Evolutionary conservation across 78 protist genomes (phyloP), one percentile per base, ranked within the genome.

Genomic region (Dictyostelium capitatum): DNA sequence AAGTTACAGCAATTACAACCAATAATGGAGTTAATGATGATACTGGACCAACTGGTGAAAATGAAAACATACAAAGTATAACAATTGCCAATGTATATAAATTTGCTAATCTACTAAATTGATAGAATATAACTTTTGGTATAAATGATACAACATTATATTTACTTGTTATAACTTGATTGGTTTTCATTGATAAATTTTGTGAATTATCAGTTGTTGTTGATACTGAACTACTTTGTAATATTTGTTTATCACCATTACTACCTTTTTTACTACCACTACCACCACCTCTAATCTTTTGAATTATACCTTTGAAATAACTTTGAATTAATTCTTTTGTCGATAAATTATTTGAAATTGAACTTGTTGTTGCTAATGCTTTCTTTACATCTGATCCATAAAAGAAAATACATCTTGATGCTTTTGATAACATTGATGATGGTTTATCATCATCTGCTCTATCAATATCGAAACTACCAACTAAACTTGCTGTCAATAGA

Each of bases 11-110:
- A 17, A 98, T 89, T 10, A 98, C 98, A 10, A 94, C 64, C 47
- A 79, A 17, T 41, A 98, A 90, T 14, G 99, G 98, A 1, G 96
- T 73, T 12, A 96, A 54, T 0, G 98, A 83, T 4, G 97, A 95
- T 74, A 53, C 79, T 2, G 95, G 97, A 17, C 96, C 97, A 7
- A 97, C 95, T 0, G 98, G 98, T 20, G 98, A 97, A 15, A 97
- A 91, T 56, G 85, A 82, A 84, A 85, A 83, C 79, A 96, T 74
- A 79, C 95, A 90, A 20, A 97, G 90, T 30, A 83, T 30, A 54
- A 95, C 95, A 12, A 97, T 96, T 4, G 95, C 48, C 15, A 97
- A 67, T 37, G 97, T 97, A 64, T 97, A 97, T 48, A 81, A 69
- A 85, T 98, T 98, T 74, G 97, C 96, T 20, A 94, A 17, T n/a